Evolutionary conservation across 2,329 filamentous ascomycete genomes (phyloP).

Genomic region (Dothidotthia symphoricarpi): DNA sequence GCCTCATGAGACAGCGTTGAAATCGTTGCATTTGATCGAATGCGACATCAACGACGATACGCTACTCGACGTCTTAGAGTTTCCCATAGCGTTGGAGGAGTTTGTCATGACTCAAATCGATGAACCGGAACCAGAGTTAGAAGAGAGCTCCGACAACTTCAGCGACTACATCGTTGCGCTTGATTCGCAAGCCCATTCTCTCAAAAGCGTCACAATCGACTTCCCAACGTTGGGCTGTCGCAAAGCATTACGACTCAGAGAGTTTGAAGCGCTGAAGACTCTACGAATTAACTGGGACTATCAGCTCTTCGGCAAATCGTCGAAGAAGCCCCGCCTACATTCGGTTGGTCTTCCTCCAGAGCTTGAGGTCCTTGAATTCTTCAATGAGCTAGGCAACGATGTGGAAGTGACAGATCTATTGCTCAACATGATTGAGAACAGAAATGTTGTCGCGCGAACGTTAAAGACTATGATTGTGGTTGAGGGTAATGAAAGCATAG

Average conservation of each 20-base stretch:
- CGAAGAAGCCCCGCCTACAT: conserved; percentile 32
- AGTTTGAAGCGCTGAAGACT: conserved; percentile 26
- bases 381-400: conserved; percentile 35
- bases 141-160: conserved; percentile 35
- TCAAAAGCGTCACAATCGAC: conserved; percentile 33
- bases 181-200: conserved; percentile 27
- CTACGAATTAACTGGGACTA: conserved; percentile 35
- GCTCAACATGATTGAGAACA: conserved; percentile 27
- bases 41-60: conserved; percentile 37
- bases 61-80: conserved; percentile 31
- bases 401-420: conserved; percentile 31
- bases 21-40: conserved; percentile 29
- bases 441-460: conserved; percentile 24
- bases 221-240: conserved; percentile 27
- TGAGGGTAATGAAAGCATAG: conserved; percentile 25
- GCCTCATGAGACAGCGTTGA: conserved; percentile 30
- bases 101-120: conserved; percentile 35
- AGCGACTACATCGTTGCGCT: conserved; percentile 34
- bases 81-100: conserved; percentile 32
- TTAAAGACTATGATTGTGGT: conserved; percentile 28
- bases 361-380: conserved; percentile 31
- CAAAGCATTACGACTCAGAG: conserved; percentile 31
- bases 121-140: conserved; percentile 31
- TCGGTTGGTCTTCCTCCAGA: conserved; percentile 32
- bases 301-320: conserved; percentile 34